Evolutionary conservation across 177 flowering plant genomes (phyloP), one percentile per base, ranked within the genome.

Genomic region (Vitis hybrid): DNA sequence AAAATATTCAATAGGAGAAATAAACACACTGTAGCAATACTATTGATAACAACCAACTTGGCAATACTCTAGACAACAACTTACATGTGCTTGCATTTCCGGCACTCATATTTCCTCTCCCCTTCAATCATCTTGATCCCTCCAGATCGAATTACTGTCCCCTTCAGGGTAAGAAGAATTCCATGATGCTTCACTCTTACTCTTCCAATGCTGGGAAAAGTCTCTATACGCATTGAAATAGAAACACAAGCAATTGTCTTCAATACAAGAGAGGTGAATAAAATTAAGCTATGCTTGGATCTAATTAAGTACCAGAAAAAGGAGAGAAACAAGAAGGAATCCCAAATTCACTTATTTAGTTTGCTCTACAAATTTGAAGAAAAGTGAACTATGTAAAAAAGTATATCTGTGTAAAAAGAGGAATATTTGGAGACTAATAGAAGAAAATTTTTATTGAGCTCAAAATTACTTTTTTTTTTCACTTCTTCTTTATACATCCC

Each of bases 91-190:
- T 90, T 90, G 86, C 98, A 95, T 78, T 82, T 88, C 51, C 84
- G 80, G 78, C 99, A 95, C 73, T 81, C 86, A 60, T 85, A 93
- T 32, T 69, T 59, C 75, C 97, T 85, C 74, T 93, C 93, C 57
- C 99, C 99, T 84, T 95, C 98, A 56, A 89, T 84, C 93, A 92
- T 91, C 84, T 95, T 91, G 52, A 92, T 76, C 26, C 89, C 77
- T 70, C 98, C 98, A 1, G 99, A 86, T 73, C 98, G 83, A 19
- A 91, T 92, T 0, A 95, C 98, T 13, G 97, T 95, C 66, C 98
- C 99, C 80, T 91, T 90, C 45, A 93, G 85, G 32, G 94, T 90
- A 32, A 85, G 83, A 56, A 95, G 95, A 56, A 88, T 82, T 13
- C 93, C 94, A 3, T 89, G 82, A 76, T 95, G 99, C 81, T 84